phyloP scores from a whole-genome alignment of 2,329 filamentous ascomycete genomes.

The Dryadomyces quercivorus region DNA sequence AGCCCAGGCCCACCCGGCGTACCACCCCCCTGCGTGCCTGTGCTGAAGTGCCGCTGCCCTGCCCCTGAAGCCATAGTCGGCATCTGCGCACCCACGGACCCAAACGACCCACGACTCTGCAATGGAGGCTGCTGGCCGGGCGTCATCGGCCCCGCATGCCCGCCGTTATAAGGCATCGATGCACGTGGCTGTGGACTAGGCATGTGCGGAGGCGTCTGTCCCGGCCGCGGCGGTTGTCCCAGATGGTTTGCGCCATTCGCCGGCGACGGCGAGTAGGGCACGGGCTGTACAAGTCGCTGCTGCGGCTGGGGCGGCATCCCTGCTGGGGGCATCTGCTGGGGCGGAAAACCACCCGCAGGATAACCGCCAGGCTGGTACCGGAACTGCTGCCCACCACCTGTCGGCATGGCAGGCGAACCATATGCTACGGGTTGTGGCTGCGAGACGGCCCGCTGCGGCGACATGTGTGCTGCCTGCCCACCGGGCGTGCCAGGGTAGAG shows the following conservation, averaged over 20 bases:
- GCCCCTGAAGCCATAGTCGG: slow-evolving; percentile 8
- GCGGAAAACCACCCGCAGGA: slow-evolving; percentile 10
- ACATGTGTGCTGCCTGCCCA: slow-evolving; percentile 4
- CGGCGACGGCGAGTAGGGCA: slow-evolving; percentile 24
- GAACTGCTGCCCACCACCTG: slow-evolving; percentile 26
- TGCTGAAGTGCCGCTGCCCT: slow-evolving; percentile 21
- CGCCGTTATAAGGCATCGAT: background rate
- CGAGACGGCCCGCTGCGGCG: slow-evolving; percentile 13
- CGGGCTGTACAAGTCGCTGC: slow-evolving; percentile 18
- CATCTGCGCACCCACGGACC: slow-evolving; percentile 14
- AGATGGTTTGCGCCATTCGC: slow-evolving; percentile 30
- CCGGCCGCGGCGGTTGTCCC: slow-evolving; percentile 23
- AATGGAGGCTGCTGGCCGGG: slow-evolving; percentile 10
- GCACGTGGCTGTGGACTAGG: slow-evolving; percentile 1
- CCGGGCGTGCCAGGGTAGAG: slow-evolving; percentile 1
- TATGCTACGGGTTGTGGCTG: slow-evolving; percentile 23
- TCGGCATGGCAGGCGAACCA: slow-evolving; percentile 23
- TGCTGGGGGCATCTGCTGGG: slow-evolving; percentile 16
- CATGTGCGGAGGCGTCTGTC: slow-evolving; percentile 26
- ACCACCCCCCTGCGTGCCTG: slow-evolving; percentile 2
- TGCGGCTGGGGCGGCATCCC: slow-evolving; percentile 3
- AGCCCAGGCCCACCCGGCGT: slow-evolving; percentile 15
- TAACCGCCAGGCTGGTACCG: slow-evolving; percentile 22
- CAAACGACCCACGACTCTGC: slow-evolving; percentile 16
- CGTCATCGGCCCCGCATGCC: background rate